Base-by-base conservation (phyloP, 306 rosid species). In the Prunus campanulata region DNA sequence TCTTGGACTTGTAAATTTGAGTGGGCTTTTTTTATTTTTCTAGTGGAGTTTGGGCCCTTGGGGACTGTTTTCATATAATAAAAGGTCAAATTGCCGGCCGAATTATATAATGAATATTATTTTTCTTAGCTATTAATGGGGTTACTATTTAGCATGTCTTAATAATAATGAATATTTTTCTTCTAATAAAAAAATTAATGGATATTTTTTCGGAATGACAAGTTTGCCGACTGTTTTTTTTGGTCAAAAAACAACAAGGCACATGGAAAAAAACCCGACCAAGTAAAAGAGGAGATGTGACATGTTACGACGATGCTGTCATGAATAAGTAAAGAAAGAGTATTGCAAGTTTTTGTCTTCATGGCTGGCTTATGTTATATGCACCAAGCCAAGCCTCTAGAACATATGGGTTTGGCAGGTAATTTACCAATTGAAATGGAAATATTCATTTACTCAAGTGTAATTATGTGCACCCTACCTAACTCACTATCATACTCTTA, bases 241-340 rank as follows among this genome's bases (percentile, higher is more conserved):
- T 0, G 74, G 74, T 29, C 30, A 0, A 50, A 22, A 0, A 27
- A 51, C 6, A 11, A 24, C 27, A 25, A 44, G 27, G 29, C 52
- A 66, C 35, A 62, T 62, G 67, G 44, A 62, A 12, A 27, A 56
- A 56, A 27, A 62, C 29, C 11, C 11, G 42, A 42, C 51, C 10
- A 42, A 66, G 71, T n/a, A 12, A 42, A 66, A 30, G 32, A 3
- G 51, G 13, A 35, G 75, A 32, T n/a, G 75, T 51, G 75, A 71
- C 35, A 27, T 71, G 6, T 51, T 11, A 39, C 0, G 2, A 39
- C 44, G 9, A 39, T 6, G 25, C n/a, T 16, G 10, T 29, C 42
- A 18, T 7, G 73, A 25, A 8, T 11, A 54, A 52, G 64, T 32
- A n/a, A 71, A 52, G 64, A 54, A n/a, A 71, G 4, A 3, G 75